Evolutionary conservation across 345 rosid species (phyloP).

Genomic region (Dimocarpus longan): DNA sequence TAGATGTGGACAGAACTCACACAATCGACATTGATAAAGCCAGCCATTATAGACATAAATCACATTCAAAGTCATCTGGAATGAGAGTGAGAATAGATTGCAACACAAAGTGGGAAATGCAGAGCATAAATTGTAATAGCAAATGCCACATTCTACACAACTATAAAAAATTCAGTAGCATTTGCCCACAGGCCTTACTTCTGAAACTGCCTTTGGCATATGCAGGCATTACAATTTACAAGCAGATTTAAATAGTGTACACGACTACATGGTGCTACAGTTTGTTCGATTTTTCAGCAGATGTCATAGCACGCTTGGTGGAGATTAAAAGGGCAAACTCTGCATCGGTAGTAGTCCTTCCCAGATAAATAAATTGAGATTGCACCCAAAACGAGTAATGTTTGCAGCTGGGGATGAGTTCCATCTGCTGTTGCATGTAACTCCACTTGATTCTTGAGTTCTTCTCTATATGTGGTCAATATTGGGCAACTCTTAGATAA

Average conservation of each 20-base stretch:
- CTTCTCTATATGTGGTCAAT: too few species aligned
- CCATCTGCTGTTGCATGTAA: slow-evolving; percentile 6
- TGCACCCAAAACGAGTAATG: slow-evolving; percentile 39
- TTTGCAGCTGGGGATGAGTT: not conserved
- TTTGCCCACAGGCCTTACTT: slow-evolving; percentile 44
- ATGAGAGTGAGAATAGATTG: slow-evolving; percentile 47
- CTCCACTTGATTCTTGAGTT: not conserved
- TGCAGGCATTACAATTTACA: slow-evolving; percentile 19
- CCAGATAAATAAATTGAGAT: slow-evolving; percentile 27
- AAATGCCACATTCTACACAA: slow-evolving; percentile 33
- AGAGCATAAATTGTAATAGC: slow-evolving; percentile 46
- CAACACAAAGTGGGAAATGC: slow-evolving; percentile 39
- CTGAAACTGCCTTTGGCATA: slow-evolving; percentile 11
- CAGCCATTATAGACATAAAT: slow-evolving; percentile 47
- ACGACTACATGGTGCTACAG: slow-evolving; percentile 30
- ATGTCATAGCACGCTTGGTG: slow-evolving; percentile 43
- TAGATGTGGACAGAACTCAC: slow-evolving; percentile 55
- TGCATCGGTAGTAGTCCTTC: slow-evolving; percentile 40
- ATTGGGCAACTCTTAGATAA: too few species aligned
- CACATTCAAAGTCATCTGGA: slow-evolving; percentile 47
- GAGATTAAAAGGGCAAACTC: slow-evolving; percentile 45
- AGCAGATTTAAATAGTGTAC: slow-evolving; percentile 35
- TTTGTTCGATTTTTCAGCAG: slow-evolving; percentile 40
- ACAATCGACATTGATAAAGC: slow-evolving; percentile 53
- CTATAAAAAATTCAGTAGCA: slow-evolving; percentile 45